Conservation (phyloP, 441 rosid species). For the Theobroma grandiflorum region DNA sequence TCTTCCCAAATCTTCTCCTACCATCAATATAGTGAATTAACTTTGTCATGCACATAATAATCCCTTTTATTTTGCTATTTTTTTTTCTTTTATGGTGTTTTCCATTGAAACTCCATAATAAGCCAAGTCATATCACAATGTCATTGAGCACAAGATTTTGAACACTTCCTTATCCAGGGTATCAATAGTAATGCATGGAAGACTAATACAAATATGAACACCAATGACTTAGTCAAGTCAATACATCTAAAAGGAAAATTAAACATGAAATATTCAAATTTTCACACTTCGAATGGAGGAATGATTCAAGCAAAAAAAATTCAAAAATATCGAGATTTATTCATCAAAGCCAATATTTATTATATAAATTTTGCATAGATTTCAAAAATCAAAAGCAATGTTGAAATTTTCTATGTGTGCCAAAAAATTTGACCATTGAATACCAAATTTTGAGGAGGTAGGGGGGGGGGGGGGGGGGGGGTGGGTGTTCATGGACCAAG, state of each 20-base stretch:
- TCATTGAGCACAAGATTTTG: not conserved
- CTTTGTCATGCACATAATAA: not conserved
- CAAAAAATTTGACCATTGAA: conserved; percentile 34
- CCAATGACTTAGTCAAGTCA: not conserved
- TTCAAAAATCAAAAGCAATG: not conserved
- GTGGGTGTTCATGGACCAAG: not conserved
- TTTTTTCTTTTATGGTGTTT: not conserved
- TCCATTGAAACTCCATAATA: not conserved
- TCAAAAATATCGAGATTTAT: not conserved
- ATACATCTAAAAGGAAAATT: not conserved
- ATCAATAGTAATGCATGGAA: not conserved
- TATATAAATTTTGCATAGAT: not conserved
- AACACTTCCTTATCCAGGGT: not conserved
- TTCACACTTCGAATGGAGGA: not conserved
- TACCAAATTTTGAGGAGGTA: not conserved
- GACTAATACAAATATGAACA: not conserved
- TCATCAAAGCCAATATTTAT: not conserved
- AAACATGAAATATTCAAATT: not conserved
- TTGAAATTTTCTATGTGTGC: conserved; percentile 17
- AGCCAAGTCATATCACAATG: not conserved
- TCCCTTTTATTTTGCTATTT: not conserved
- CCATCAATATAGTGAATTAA: not conserved
- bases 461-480: not conserved
- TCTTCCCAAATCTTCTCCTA: not conserved
- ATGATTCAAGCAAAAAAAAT: not conserved